Base-by-base conservation (phyloP, 306 rosid genomes). In the Cucurbita ficifolia region DNA sequence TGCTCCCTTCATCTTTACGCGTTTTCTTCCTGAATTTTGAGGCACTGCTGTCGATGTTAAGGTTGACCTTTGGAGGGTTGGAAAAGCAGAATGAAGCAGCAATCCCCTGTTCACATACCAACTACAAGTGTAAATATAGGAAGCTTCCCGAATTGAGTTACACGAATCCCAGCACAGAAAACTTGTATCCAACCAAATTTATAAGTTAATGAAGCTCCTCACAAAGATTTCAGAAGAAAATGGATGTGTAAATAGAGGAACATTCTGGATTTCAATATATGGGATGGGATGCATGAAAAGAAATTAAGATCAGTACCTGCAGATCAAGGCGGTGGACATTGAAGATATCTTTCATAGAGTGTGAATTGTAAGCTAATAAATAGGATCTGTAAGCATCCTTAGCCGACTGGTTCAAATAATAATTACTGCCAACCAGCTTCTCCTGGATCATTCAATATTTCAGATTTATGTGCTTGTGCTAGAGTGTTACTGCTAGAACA, bases 301-400 rank as follows among this genome's bases (percentile, higher is more conserved):
- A 29, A 29, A 29, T 29, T 29, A 1, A 29, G 10, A 63, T 0
- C 49, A 55, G 72, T 76, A 90, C 97, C 98, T 81, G 97, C 76
- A 94, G 67, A 81, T 94, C 97, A 36, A 90, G 92, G 76, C 83
- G 88, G 75, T 94, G 97, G 67, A 90, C 97, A 33, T 94, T 89
- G 80, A 89, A 94, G 58, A 87, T 90, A 55, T 90, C 98, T 80
- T 90, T 94, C 98, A 89, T 94, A 17, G 98, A 87, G 84, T 90
- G 98, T 65, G 98, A 83, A 77, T 94, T 89, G 64, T 90, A 94
- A 48, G 97, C 87, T 79, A 89, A 81, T 54, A 94, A 68, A 76
- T 89, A 94, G 52, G 98, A 82, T 71, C 96, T 80, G 81, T 90
- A 94, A 62, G 98, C 98, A 10, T 90, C 98, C 77, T 89, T 94